A percentile compares a stretch with the other conserved stretches of the same genome.
Conservation (phyloP, 2,329 filamentous ascomycete species). For the Thielaviopsis populi region DNA sequence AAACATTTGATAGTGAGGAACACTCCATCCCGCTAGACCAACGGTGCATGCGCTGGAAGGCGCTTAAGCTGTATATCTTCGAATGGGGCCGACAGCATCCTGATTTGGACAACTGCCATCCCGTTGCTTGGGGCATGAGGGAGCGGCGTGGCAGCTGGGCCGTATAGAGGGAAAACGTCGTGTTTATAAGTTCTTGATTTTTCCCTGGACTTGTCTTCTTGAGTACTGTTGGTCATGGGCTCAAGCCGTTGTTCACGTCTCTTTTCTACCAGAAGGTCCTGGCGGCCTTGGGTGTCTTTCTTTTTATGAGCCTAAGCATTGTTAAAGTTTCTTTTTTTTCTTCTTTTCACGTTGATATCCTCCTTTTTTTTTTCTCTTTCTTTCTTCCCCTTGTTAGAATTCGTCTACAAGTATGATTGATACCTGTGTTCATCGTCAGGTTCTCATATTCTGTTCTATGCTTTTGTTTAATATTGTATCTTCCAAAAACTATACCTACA, state of each 20-base stretch:
- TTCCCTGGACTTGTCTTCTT: background rate
- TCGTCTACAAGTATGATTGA: background rate
- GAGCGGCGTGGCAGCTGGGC: constrained; percentile 60
- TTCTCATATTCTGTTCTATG: background rate
- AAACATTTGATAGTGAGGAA: constrained; percentile 44
- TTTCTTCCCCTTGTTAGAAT: background rate
- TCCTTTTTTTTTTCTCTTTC: background rate
- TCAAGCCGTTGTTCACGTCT: too few species aligned
- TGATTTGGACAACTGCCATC: constrained; percentile 42
- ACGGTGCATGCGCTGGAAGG: constrained; percentile 63
- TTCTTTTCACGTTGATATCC: background rate
- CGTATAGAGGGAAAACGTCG: constrained; percentile 33
- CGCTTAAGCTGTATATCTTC: constrained; percentile 64
- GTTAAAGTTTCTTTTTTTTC: background rate
- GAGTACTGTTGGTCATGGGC: too few species aligned
- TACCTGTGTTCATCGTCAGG: background rate
- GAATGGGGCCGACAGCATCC: constrained; percentile 88
- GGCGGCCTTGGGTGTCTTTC: background rate
- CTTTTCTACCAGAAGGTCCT: too few species aligned
- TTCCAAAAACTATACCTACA: background rate
- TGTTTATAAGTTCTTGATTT: background rate
- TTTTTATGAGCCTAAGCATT: background rate
- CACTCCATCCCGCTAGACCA: constrained; percentile 19
- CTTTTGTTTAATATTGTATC: background rate
- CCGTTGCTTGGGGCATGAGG: constrained; percentile 51